Evolutionary conservation across 805 yeast genomes (phyloP).

Genomic region (Myxozyma mucilagina): DNA sequence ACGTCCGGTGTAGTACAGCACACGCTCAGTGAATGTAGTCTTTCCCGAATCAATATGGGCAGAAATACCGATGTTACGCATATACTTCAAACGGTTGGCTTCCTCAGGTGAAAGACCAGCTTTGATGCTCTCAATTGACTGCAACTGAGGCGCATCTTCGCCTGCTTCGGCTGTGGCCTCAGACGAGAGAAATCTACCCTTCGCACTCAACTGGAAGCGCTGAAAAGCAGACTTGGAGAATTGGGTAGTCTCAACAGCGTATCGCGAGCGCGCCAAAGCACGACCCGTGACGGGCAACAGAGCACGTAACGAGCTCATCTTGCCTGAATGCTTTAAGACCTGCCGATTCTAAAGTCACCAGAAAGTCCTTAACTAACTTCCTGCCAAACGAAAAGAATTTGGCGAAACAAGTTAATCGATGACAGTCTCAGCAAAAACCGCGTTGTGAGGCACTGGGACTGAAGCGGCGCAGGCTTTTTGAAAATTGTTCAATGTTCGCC

Average conservation of each 20-base stretch:
- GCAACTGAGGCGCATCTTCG: not conserved
- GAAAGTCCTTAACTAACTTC: too few relatives aligned
- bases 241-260: not conserved
- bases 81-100: conserved; percentile 49
- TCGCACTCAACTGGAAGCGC: not conserved
- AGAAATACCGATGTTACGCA: conserved; percentile 95
- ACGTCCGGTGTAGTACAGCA: conserved; percentile 91
- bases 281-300: conserved; percentile 7
- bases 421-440: too few relatives aligned
- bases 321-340: not conserved
- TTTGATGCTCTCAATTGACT: conserved; percentile 33
- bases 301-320: conserved; percentile 9
- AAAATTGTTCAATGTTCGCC: too few relatives aligned
- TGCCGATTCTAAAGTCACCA: not conserved
- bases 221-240: not conserved
- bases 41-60: conserved; percentile 99
- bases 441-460: too few relatives aligned
- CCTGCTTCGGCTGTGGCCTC: conserved; percentile 12
- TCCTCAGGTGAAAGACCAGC: conserved; percentile 41
- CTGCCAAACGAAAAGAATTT: too few relatives aligned
- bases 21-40: conserved; percentile 97
- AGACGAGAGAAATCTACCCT: not conserved
- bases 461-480: too few relatives aligned
- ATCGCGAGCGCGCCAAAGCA: conserved; percentile 3
- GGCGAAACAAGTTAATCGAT: too few relatives aligned